Evolutionary conservation across 2,329 filamentous ascomycete genomes (phyloP).

Genomic region (Myriosclerotinia duriaeana): DNA sequence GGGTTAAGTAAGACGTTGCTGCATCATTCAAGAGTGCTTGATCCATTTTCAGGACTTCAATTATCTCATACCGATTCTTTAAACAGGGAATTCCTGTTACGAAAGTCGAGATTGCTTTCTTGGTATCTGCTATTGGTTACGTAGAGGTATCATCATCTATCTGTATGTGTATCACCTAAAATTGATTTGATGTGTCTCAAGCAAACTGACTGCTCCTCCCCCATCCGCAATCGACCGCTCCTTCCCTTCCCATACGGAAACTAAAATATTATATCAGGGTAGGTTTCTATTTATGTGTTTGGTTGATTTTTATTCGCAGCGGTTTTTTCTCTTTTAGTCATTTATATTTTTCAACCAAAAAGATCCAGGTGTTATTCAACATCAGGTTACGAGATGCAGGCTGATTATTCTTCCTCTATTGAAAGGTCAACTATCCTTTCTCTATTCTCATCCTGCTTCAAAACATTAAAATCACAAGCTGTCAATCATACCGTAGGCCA

Average conservation of each 20-base stretch:
- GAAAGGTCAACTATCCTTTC: too few relatives aligned
- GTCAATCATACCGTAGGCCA: too few relatives aligned
- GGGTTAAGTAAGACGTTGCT: background rate
- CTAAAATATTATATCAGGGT: constrained; percentile 7
- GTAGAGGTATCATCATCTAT: background rate
- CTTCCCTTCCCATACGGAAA: background rate
- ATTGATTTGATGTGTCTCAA: background rate
- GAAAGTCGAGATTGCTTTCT: background rate
- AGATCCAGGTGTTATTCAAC: too few relatives aligned
- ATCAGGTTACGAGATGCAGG: too few relatives aligned
- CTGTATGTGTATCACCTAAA: background rate
- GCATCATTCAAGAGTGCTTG: background rate
- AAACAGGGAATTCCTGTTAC: background rate
- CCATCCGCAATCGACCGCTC: background rate
- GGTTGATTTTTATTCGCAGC: background rate
- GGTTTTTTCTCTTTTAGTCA: background rate
- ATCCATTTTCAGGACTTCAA: background rate
- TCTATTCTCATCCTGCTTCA: too few relatives aligned
- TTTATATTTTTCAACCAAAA: background rate
- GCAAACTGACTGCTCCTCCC: background rate
- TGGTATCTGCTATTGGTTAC: background rate
- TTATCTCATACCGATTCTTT: background rate
- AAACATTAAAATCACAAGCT: too few relatives aligned
- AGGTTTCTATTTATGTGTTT: background rate
- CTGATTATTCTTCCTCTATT: too few relatives aligned